Evolutionary conservation across 345 rosid genomes (phyloP), one percentile per base, ranked within the genome.

Genomic region (Rhizophora apiculata): DNA sequence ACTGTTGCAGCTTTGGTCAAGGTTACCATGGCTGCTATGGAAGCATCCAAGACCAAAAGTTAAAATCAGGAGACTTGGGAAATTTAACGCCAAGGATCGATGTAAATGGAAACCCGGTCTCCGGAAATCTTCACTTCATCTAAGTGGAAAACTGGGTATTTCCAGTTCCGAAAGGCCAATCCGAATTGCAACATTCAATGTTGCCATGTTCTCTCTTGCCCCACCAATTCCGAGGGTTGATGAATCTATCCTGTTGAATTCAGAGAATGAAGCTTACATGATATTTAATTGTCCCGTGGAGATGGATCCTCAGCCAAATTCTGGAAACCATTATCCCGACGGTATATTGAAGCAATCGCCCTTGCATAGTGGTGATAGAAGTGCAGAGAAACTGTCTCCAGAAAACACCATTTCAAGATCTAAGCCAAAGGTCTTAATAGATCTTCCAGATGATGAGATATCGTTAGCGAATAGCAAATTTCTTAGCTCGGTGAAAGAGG

Each of bases 151-250:
- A 21, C 52, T 55, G 56, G 74, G 69, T 7, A 24, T 31, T 62
- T 71, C 78, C 63, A 67, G 66, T 32, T 56, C 84, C 0, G 74
- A 72, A 39, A 84, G 78, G 67, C 95, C 84, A 1, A 86, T 94
- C 30, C 89, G 96, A 60, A 74, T 91, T 57, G 97, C 97, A 8
- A 89, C 96, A 2, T 91, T 91, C 74, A 91, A 94, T 18, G 98
- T 94, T 56, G 98, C 97, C 36, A 94, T 94, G 98, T 91, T 94
- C 79, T 84, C 95, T 32, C 93, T 94, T 13, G 97, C 97, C 3
- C 98, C 97, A 0, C 96, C 90, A 13, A 75, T 89, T 68, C 82
- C 92, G 18, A 80, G 64, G 68, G 49, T 74, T 34, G 85, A 79
- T 61, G 85, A 80, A 78, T 59, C 82, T 16, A 36, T 64, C 46